These are phyloP conservation scores for Heracleum sosnowskyi DNA, from an alignment of 129 eudicot genomes.

Conservation along the genomic window DNA sequence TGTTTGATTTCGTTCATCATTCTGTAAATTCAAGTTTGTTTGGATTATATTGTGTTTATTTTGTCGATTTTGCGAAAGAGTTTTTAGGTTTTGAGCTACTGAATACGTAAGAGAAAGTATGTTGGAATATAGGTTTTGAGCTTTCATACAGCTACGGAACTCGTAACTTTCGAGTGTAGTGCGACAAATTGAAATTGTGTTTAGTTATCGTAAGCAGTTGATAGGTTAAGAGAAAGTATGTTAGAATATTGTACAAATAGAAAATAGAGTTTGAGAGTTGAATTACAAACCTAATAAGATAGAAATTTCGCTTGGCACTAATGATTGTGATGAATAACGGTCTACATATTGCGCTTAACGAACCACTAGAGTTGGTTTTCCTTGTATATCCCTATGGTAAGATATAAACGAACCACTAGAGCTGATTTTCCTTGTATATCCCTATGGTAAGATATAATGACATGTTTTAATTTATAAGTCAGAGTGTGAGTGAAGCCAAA, in stretches of 20 bases:
- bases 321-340: background rate
- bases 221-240: background rate
- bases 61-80: background rate
- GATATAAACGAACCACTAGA: background rate
- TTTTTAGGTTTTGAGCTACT: background rate
- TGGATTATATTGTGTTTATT: background rate
- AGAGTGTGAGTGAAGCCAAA: background rate
- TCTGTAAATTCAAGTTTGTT: background rate
- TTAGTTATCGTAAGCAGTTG: too few species aligned
- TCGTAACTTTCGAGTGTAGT: background rate
- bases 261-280: background rate
- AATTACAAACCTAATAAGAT: background rate
- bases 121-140: too few species aligned
- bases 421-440: background rate
- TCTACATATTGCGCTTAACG: background rate
- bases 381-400: background rate
- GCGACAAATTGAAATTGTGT: background rate
- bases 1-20: background rate
- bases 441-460: background rate
- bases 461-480: background rate
- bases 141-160: too few species aligned
- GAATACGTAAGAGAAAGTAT: too few species aligned
- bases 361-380: background rate
- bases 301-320: background rate
- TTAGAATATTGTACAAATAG: background rate